Evolutionary conservation across 345 rosid species (phyloP), one percentile per base, ranked within the genome.

Genomic region (Hibiscus tridactylites): DNA sequence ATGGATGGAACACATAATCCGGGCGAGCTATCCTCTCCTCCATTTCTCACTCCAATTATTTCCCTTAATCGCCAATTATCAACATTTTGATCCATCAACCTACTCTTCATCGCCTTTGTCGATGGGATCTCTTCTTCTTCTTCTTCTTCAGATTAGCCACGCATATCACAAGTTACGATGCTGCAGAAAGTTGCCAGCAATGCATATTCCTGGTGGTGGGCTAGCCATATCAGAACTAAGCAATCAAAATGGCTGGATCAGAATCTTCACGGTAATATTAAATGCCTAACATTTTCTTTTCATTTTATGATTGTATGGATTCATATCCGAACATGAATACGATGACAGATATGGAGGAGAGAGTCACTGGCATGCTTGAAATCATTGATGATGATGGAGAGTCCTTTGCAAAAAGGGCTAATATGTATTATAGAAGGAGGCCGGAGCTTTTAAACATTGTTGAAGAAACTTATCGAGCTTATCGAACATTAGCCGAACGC

Each of bases 191-290:
- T 92, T 33, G 97, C 97, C 61, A 79, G 85, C 76, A 87, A 87
- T 86, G 94, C 97, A 0, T 88, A 91, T 80, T 88, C 92, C 74
- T 91, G 97, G 97, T 88, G 97, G 97, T 91, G 97, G 97, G 94
- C 97, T 3, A 91, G 94, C 84, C 94, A 91, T 74, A 86, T 91
- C 61, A 80, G 97, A 44, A 91, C 97, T 26, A 91, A 91, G 77
- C 93, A 91, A 58, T 91, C 97, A 2, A 88, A 91, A 83, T 88
- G 97, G 97, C 88, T 91, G 10, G 93, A 91, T 73, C 86, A 86
- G 70, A 91, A 86, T 81, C 88, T 91, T 65, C 85, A 85, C 3
- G 97, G 97, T 87, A 76, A 39, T 7, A 39, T 7, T 1, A 52
- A 49, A 49, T 3, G n/a, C 12, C 73, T 54, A 1, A n/a, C n/a